Evolutionary conservation across 345 rosid species (phyloP), one percentile per base, ranked within the genome.

Genomic region (Eucalyptus erythrocorys): DNA sequence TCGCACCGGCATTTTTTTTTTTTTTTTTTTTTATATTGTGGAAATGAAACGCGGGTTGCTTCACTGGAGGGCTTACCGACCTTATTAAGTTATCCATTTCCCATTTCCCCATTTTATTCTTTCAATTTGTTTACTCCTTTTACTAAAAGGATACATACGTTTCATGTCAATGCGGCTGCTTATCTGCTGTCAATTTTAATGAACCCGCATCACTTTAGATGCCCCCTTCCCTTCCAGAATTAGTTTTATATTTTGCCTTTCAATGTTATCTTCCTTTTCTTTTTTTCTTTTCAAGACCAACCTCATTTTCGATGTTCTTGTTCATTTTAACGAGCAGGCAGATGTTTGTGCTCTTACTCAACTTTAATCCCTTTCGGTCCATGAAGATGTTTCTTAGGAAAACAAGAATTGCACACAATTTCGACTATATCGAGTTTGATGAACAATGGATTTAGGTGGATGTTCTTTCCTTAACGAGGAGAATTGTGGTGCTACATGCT

Each of bases 141-240:
- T 0, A 0, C 40, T 37, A n/a, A 4, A 14, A 66, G 27, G 16
- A 37, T 14, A 66, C 32, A 37, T 7, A 4, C 4, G 5, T n/a
- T n/a, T 14, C 76, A 64, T n/a, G 76, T 66, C 76, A 66, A 4
- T 0, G 76, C 22, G 76, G 76, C 76, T 7, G 8, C 37, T 14
- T 32, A 66, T 15, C 11, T 7, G 40, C 76, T n/a, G 4, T 40
- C 76, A n/a, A 64, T 64, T 64, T 64, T n/a, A 64, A 64, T 64
- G 37, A n/a, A 21, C 76, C 40, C 40, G 37, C n/a, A n/a, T n/a
- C 76, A n/a, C 37, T 15, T n/a, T 14, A 3, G 37, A 64, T 64
- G n/a, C n/a, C 68, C 68, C 7, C 68, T 11, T 47, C 11, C 27
- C 26, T 30, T 11, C 14, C 64, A 7, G 64, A 57, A 57, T 26